Evolutionary conservation across 176 grass and related monocot species (phyloP), one percentile per base, ranked within the genome.

Genomic region (Eragrostis curvula): DNA sequence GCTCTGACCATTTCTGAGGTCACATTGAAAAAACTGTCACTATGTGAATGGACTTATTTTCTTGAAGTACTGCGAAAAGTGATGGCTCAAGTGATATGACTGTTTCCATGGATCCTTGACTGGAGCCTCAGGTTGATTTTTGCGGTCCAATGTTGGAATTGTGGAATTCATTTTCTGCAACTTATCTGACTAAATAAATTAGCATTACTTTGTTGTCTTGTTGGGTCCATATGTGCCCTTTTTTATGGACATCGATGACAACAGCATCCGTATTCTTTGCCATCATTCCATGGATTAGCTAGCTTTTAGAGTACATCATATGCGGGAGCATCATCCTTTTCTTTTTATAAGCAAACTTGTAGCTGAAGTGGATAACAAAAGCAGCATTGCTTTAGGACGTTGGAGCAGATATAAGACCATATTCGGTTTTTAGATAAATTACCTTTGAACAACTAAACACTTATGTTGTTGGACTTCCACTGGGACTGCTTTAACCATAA

Each of bases 81-180:
- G 74, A 85, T 42, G 63, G 73, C 52, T 52, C 45, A 65, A 63
- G 61, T 7, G 30, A 5, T 77, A 36, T 21, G 68, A 66, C 76
- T 17, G 51, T 72, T 78, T 63, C 17, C 40, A 74, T 80, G 68
- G 57, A 70, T 51, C 12, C 25, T 80, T 80, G 68, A 74, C 75
- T 24, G 44, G 13, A 55, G 25, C 67, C 17, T 86, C 36, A 65
- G 68, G 58, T 74, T 80, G 76, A 86, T 47, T 80, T 73, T 25
- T 45, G 66, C 43, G 68, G 24, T 40, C 28, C 32, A 45, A 9
- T 46, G 40, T n/a, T 83, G 10, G 15, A 41, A 44, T 67, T 75
- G 15, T 83, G 10, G 15, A 41, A 44, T 67, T 75, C 10, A 0
- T 56, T 51, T 52, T 73, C 57, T 30, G 25, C 28, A 27, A 40